A percentile compares a stretch with the other conserved stretches of the same genome.
Evolutionary conservation across 2,329 filamentous ascomycete genomes (phyloP).

Genomic region (Amesomyces nigricolor): DNA sequence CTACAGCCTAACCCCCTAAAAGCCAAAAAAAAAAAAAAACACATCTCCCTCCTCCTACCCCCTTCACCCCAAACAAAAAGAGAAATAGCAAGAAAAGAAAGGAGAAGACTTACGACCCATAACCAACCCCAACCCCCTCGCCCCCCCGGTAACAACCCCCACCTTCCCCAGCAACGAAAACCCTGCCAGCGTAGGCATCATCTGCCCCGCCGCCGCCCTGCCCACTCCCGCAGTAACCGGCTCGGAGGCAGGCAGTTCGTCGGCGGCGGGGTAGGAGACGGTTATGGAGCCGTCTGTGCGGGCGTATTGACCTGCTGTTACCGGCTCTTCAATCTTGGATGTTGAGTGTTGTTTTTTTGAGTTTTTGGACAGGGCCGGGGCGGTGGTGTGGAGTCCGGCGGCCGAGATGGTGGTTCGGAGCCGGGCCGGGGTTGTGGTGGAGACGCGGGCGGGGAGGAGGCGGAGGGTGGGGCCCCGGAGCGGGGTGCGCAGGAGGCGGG

Average conservation of each 20-base stretch:
- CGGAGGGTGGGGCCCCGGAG: not conserved
- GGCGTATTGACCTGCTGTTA: slow-evolving; percentile 56
- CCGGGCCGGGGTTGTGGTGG: not conserved
- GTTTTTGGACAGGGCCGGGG: not conserved
- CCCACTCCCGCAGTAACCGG: slow-evolving; percentile 66
- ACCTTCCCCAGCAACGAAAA: slow-evolving; percentile 85
- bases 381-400: slow-evolving; percentile 7
- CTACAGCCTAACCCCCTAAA: too few species aligned
- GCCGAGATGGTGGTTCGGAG: not conserved
- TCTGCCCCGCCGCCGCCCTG: slow-evolving; percentile 55
- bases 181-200: slow-evolving; percentile 75
- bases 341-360: not conserved
- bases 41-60: not conserved
- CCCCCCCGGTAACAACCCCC: slow-evolving; percentile 83
- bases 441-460: not conserved
- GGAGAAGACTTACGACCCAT: slow-evolving; percentile 57
- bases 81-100: not conserved
- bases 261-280: slow-evolving; percentile 71
- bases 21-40: too few species aligned
- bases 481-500: not conserved
- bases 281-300: slow-evolving; percentile 74
- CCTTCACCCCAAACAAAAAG: not conserved
- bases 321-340: not conserved
- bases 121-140: slow-evolving; percentile 79
- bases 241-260: slow-evolving; percentile 63